A percentile compares a stretch with the other conserved stretches of the same genome.
Conservation (phyloP, 805 yeast genomes). For the Metschnikowia shivogae region DNA sequence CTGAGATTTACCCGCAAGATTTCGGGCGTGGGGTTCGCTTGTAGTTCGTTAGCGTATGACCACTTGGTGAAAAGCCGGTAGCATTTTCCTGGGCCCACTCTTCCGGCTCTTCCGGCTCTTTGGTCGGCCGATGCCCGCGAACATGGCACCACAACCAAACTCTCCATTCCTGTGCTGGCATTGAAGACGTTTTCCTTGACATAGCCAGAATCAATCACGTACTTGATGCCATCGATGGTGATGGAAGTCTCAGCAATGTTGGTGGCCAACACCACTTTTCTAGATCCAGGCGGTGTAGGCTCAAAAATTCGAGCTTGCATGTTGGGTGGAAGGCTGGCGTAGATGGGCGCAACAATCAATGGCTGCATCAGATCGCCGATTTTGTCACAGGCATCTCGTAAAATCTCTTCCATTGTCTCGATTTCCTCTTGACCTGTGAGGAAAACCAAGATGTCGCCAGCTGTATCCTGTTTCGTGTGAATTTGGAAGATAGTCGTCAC, state of each 20-base stretch:
- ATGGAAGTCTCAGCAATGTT: constrained; percentile 67
- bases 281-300: constrained; percentile 70
- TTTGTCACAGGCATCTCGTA: constrained; percentile 60
- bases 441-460: constrained; percentile 87
- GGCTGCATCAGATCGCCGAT: constrained; percentile 59
- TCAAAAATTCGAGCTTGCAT: constrained; percentile 78
- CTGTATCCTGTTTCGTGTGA: constrained; percentile 59
- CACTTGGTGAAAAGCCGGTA: constrained; percentile 82
- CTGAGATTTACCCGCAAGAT: constrained; percentile 81
- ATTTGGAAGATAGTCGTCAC: constrained; percentile 83
- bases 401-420: constrained; percentile 69
- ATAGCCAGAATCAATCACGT: constrained; percentile 43
- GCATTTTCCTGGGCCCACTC: constrained; percentile 46
- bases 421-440: constrained; percentile 97
- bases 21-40: constrained; percentile 82
- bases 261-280: constrained; percentile 92
- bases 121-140: constrained; percentile 45
- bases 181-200: constrained; percentile 43
- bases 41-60: constrained; percentile 74
- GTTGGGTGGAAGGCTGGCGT: constrained; percentile 86
- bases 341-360: constrained; percentile 77
- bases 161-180: constrained; percentile 42
- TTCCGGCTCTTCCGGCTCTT: constrained; percentile 46
- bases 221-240: constrained; percentile 41
- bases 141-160: constrained; percentile 43